Conservation (phyloP, 805 yeast species). For the Lachancea waltii region DNA sequence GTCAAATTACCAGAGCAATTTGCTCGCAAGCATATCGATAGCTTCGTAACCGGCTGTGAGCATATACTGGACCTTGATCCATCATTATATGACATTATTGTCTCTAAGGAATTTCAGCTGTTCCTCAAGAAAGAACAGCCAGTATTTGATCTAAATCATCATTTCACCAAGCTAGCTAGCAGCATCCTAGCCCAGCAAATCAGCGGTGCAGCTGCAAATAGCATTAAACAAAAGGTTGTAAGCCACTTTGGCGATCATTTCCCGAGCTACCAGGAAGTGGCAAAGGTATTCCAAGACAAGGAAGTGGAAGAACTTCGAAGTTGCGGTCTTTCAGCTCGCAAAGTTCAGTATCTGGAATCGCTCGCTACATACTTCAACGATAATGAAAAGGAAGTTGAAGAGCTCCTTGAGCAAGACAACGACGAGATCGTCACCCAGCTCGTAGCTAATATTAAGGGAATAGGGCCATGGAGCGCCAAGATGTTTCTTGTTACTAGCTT, state of each 20-base stretch:
- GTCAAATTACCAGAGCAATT: slow-evolving; percentile 25
- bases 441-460: slow-evolving; percentile 51
- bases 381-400: slow-evolving; percentile 32
- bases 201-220: slow-evolving; percentile 71
- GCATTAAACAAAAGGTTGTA: slow-evolving; percentile 48
- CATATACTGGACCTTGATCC: slow-evolving; percentile 35
- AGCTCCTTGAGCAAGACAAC: slow-evolving; percentile 33
- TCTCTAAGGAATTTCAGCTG: slow-evolving; percentile 23
- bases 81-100: slow-evolving; percentile 27
- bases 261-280: slow-evolving; percentile 49
- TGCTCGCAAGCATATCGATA: slow-evolving; percentile 24
- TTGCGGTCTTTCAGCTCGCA: slow-evolving; percentile 65
- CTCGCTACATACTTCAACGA: slow-evolving; percentile 46
- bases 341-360: slow-evolving; percentile 54
- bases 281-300: slow-evolving; percentile 24
- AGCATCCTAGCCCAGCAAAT: slow-evolving; percentile 67
- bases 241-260: slow-evolving; percentile 33
- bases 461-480: slow-evolving; percentile 82
- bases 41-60: slow-evolving; percentile 33
- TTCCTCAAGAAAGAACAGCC: slow-evolving; percentile 20
- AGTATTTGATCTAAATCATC: slow-evolving; percentile 22
- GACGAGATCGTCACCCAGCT: slow-evolving; percentile 45
- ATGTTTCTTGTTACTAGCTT: slow-evolving; percentile 78
- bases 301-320: slow-evolving; percentile 43
- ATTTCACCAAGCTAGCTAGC: slow-evolving; percentile 38